Percentiles rank a stretch among this genome's conserved stretches.
Conservation (phyloP, 495 filamentous ascomycete species). For the Alectoria sarmentosa region DNA sequence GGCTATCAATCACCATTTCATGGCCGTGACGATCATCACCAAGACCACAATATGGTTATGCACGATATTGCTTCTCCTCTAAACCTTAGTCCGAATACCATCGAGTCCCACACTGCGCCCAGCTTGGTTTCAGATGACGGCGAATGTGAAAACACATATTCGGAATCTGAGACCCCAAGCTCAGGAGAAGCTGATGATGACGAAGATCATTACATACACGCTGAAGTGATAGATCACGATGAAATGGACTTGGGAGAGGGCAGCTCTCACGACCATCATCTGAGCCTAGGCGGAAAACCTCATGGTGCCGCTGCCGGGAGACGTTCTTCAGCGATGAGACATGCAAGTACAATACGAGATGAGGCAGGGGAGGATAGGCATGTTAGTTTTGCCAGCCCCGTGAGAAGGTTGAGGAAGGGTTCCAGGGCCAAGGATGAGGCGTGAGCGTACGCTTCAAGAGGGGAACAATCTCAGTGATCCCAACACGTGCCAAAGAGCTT, state of each 20-base stretch:
- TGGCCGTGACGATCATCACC: neutral
- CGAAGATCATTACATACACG: slow-evolving; percentile 33
- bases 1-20: slow-evolving; percentile 14
- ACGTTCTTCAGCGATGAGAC: slow-evolving; percentile 32
- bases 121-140: slow-evolving; percentile 85
- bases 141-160: slow-evolving; percentile 55
- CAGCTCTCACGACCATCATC: slow-evolving; percentile 30
- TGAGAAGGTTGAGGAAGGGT: slow-evolving; percentile 25
- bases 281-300: slow-evolving; percentile 17
- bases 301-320: slow-evolving; percentile 22
- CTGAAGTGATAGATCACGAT: slow-evolving; percentile 29
- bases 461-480: neutral
- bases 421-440: slow-evolving; percentile 13
- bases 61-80: slow-evolving; percentile 26
- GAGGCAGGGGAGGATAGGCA: slow-evolving; percentile 42
- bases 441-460: neutral
- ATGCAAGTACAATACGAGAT: slow-evolving; percentile 38
- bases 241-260: slow-evolving; percentile 33
- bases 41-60: slow-evolving; percentile 1
- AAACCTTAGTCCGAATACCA: slow-evolving; percentile 72
- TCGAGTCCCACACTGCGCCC: slow-evolving; percentile 71
- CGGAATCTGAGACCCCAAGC: slow-evolving; percentile 42
- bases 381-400: slow-evolving; percentile 42
- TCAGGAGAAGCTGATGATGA: slow-evolving; percentile 48
- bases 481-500: neutral